These are phyloP conservation scores for Aspergillus sp. DNA, from an alignment of 2,329 filamentous ascomycete genomes.

Conservation along the genomic window DNA sequence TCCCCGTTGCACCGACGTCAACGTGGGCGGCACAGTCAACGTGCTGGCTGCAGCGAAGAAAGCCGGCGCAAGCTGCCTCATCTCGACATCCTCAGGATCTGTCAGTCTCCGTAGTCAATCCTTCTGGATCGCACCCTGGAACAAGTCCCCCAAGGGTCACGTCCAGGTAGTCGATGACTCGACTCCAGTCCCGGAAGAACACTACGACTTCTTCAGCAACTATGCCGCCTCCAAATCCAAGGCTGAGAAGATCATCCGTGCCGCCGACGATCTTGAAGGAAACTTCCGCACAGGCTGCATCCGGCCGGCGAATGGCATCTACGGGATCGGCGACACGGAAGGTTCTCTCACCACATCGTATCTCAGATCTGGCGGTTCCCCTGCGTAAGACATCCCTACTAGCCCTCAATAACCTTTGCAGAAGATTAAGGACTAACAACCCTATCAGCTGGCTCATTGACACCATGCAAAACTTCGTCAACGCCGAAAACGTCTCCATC, in stretches of 20 bases:
- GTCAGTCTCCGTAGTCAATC: constrained; percentile 46
- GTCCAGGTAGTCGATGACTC: constrained; percentile 51
- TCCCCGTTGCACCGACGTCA: constrained; percentile 50
- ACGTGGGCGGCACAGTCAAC: constrained; percentile 54
- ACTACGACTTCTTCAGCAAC: constrained; percentile 49
- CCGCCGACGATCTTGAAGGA: constrained; percentile 39
- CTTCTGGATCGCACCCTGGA: constrained; percentile 51
- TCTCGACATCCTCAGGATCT: constrained; percentile 57
- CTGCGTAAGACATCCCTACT: constrained; percentile 29
- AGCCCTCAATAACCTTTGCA: no score
- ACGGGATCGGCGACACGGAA: constrained; percentile 49
- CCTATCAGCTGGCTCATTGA: constrained; percentile 45
- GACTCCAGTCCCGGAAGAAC: constrained; percentile 42
- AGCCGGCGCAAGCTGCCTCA: constrained; percentile 53
- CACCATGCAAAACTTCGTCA: constrained; percentile 54
- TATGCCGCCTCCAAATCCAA: constrained; percentile 56
- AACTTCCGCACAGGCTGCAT: constrained; percentile 57
- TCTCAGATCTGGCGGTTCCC: constrained; percentile 40
- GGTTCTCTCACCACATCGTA: constrained; percentile 42
- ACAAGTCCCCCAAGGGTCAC: constrained; percentile 39
- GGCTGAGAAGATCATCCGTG: constrained; percentile 55
- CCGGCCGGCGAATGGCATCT: constrained; percentile 57
- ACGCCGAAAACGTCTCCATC: constrained; percentile 55
- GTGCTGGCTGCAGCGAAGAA: constrained; percentile 51
- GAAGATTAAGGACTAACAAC: neutral